Percentiles rank a stretch among this genome's conserved stretches.
Evolutionary conservation across 768 basidiomycete genomes (phyloP).

Genomic region (Lentinula raphanica): DNA sequence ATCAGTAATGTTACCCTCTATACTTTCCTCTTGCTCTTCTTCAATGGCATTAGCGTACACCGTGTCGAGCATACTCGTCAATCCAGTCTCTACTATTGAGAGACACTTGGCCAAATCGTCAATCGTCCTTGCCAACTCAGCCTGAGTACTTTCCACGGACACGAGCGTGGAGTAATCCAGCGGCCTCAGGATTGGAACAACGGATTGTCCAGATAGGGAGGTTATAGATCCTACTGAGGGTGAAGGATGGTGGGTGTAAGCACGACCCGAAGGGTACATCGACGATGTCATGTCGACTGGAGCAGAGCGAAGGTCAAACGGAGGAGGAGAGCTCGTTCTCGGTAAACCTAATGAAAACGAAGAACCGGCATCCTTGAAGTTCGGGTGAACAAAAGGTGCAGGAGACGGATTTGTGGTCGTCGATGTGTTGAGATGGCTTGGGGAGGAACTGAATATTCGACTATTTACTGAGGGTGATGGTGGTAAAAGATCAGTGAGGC

Average conservation of each 20-base stretch:
- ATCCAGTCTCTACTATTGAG: conserved; percentile 63
- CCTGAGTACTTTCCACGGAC: conserved; percentile 53
- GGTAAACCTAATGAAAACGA: conserved; percentile 34
- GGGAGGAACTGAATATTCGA: conserved; percentile 31
- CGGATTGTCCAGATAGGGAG: conserved; percentile 13
- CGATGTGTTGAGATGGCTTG: conserved; percentile 32
- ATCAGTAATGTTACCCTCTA: neutral
- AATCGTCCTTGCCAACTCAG: conserved; percentile 67
- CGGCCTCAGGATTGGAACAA: conserved; percentile 50
- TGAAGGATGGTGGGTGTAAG: conserved; percentile 22
- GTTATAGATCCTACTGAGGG: conserved; percentile 30
- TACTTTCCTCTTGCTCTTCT: conserved; percentile 53
- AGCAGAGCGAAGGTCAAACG: conserved; percentile 18
- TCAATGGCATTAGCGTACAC: conserved; percentile 48
- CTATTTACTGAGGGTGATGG: conserved; percentile 59
- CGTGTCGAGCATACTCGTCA: conserved; percentile 60
- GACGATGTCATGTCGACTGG: conserved; percentile 19
- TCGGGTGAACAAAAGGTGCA: conserved; percentile 16
- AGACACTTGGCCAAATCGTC: conserved; percentile 77
- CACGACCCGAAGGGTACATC: conserved; percentile 19
- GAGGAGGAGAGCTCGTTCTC: conserved; percentile 25
- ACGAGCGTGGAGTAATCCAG: conserved; percentile 64
- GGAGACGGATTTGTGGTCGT: conserved; percentile 9
- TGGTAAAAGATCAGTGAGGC: conserved; percentile 64
- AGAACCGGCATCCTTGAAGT: conserved; percentile 18